Percentiles rank a stretch among this genome's conserved stretches.
These are phyloP conservation scores for Aspergillus sclerotioniger DNA, from an alignment of 495 filamentous ascomycete genomes.

Conservation along the genomic window DNA sequence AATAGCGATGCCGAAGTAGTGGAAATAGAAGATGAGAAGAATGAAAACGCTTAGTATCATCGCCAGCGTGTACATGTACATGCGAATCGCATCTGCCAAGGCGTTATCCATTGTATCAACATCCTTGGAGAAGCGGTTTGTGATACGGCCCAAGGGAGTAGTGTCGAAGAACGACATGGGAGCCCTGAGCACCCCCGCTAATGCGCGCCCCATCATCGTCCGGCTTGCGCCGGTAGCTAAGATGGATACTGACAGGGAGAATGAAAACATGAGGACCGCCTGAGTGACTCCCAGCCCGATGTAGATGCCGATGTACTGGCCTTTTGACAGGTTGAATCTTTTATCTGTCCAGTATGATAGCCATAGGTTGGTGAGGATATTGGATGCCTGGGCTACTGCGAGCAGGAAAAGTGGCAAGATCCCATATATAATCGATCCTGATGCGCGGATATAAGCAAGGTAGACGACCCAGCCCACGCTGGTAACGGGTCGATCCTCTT, in stretches of 20 bases:
- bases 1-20: slow-evolving; percentile 77
- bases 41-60: slow-evolving; percentile 50
- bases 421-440: slow-evolving; percentile 70
- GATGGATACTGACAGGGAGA: slow-evolving; percentile 62
- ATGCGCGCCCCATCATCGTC: slow-evolving; percentile 79
- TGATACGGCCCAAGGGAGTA: slow-evolving; percentile 92
- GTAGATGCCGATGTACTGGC: slow-evolving; percentile 84
- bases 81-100: slow-evolving; percentile 84
- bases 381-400: slow-evolving; percentile 70
- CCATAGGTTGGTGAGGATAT: slow-evolving; percentile 87
- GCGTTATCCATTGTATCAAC: slow-evolving; percentile 95
- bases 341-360: slow-evolving; percentile 87
- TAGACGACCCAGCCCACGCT: slow-evolving; percentile 85
- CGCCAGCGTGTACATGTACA: slow-evolving; percentile 83
- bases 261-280: slow-evolving; percentile 76
- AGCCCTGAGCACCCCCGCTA: slow-evolving; percentile 76
- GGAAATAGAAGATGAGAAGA: slow-evolving; percentile 2
- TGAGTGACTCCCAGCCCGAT: slow-evolving; percentile 70
- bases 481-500: slow-evolving; percentile 80
- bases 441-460: slow-evolving; percentile 73
- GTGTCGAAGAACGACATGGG: slow-evolving; percentile 99
- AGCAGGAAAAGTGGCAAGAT: slow-evolving; percentile 65
- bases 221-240: slow-evolving; percentile 74
- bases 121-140: slow-evolving; percentile 94
- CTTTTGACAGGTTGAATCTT: slow-evolving; percentile 56